Evolutionary conservation across 345 rosid genomes (phyloP).

Genomic region (Luvunga scandens): DNA sequence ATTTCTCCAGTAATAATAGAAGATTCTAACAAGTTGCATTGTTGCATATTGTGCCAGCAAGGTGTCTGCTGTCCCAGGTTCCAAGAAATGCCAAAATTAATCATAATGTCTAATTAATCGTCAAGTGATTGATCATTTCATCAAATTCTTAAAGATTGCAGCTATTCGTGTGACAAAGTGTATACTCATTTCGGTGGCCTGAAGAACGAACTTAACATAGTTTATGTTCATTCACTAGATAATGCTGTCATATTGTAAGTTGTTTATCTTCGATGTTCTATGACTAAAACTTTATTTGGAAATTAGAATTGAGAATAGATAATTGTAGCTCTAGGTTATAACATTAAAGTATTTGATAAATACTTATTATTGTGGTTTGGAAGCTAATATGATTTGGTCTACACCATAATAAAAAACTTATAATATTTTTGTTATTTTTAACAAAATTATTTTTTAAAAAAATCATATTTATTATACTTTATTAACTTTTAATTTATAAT

Average conservation of each 20-base stretch:
- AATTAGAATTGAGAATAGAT: too few species aligned
- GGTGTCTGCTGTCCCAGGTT: not conserved
- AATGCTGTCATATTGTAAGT: not conserved
- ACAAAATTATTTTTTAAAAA: too few species aligned
- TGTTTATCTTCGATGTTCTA: rapidly evolving
- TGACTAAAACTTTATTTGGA: too few species aligned
- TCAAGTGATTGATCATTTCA: not conserved
- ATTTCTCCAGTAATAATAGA: not conserved
- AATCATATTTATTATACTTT: too few species aligned
- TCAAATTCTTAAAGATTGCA: not conserved
- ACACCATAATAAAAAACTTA: too few species aligned
- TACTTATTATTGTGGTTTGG: too few species aligned
- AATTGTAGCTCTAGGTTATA: too few species aligned
- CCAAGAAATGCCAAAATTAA: not conserved
- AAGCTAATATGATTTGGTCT: too few species aligned
- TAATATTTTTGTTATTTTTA: too few species aligned
- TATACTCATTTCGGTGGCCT: not conserved
- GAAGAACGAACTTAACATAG: not conserved
- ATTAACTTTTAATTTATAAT: too few species aligned
- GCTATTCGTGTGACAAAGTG: not conserved
- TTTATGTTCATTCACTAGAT: not conserved
- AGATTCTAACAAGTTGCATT: slow-evolving; percentile 9
- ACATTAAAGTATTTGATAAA: too few species aligned
- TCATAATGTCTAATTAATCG: not conserved
- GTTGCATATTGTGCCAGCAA: not conserved